These are phyloP conservation scores for Camellia oleifera DNA, from an alignment of 179 eudicot species.

Conservation along the genomic window DNA sequence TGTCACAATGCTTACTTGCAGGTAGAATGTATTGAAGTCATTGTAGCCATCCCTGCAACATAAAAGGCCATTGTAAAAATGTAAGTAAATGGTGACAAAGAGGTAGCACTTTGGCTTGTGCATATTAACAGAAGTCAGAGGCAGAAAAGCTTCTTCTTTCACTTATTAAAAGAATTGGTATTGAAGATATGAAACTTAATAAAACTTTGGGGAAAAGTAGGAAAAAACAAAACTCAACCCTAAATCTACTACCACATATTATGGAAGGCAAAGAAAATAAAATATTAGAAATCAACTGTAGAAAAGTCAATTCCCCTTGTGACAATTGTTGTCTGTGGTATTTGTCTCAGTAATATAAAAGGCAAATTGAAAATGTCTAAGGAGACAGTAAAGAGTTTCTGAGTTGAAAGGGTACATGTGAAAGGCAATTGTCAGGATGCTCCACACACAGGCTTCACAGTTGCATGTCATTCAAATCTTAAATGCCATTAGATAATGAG, in stretches of 20 bases:
- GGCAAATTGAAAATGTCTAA: neutral
- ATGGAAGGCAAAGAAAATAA: neutral
- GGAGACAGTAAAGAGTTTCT: neutral
- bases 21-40: conserved; percentile 97
- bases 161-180: neutral
- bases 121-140: neutral
- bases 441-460: neutral
- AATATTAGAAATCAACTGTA: neutral
- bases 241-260: neutral
- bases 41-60: conserved; percentile 96
- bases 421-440: neutral
- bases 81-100: neutral
- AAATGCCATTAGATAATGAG: conserved; percentile 4
- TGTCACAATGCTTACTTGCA: conserved; percentile 71
- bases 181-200: neutral
- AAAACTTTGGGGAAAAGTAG: neutral
- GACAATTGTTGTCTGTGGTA: neutral
- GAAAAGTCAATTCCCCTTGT: neutral
- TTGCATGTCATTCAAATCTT: neutral
- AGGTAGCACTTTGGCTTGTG: neutral
- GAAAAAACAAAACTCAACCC: neutral
- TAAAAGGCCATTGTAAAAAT: conserved; percentile 4
- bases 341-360: neutral
- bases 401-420: neutral
- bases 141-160: neutral